Conservation (phyloP, 2,329 filamentous ascomycete genomes). For the Lojkania enalia region DNA sequence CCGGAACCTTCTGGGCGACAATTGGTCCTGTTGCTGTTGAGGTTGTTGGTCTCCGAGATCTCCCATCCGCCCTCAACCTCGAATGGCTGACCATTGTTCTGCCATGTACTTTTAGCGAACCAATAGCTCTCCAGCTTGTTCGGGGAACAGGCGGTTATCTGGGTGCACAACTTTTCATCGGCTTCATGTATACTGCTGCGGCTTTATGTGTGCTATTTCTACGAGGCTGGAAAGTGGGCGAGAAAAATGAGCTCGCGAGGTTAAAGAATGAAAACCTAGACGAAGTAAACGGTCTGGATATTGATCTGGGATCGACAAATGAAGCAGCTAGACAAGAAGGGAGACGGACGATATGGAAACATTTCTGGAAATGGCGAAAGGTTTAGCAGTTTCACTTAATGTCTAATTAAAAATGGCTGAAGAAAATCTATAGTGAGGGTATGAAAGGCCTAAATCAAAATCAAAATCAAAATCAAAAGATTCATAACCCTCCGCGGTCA, state of each 20-base stretch:
- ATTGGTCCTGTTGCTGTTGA: slow-evolving; percentile 72
- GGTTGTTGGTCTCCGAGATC: slow-evolving; percentile 69
- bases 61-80: slow-evolving; percentile 71
- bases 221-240: slow-evolving; percentile 63
- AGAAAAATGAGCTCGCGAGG: slow-evolving; percentile 56
- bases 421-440: too few relatives aligned
- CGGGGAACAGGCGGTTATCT: slow-evolving; percentile 56
- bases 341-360: too few relatives aligned
- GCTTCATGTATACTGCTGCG: slow-evolving; percentile 64
- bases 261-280: too few relatives aligned
- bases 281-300: too few relatives aligned
- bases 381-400: too few relatives aligned
- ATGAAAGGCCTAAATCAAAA: too few relatives aligned
- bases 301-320: too few relatives aligned
- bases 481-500: too few relatives aligned
- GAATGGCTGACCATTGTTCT: slow-evolving; percentile 72
- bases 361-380: too few relatives aligned
- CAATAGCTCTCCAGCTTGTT: slow-evolving; percentile 60
- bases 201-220: slow-evolving; percentile 58
- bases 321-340: too few relatives aligned
- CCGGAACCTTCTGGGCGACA: slow-evolving; percentile 68
- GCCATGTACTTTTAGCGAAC: slow-evolving; percentile 66
- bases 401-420: too few relatives aligned
- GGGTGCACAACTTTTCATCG: slow-evolving; percentile 62
- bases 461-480: too few relatives aligned